Percentiles rank a stretch among this genome's conserved stretches.
Conservation (phyloP, 192 early-diverging fungal genomes). For the Pilaira anomala region DNA sequence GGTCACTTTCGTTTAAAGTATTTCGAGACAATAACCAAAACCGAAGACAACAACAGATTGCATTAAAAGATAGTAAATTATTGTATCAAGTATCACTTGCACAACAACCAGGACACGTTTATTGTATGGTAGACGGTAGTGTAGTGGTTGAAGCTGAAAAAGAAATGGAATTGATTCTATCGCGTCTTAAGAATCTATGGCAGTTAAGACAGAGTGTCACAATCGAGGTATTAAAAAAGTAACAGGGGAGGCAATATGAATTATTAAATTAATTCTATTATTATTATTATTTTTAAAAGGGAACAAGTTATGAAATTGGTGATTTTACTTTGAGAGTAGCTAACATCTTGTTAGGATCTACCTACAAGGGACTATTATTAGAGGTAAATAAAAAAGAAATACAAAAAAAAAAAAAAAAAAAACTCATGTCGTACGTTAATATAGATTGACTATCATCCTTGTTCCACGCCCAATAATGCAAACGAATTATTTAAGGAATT, state of each 20-base stretch:
- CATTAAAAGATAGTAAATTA: constrained; percentile 29
- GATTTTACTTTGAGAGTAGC: constrained; percentile 55
- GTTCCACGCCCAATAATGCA: constrained; percentile 41
- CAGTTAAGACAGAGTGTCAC: constrained; percentile 47
- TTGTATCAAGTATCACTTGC: constrained; percentile 36
- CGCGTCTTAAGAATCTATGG: constrained; percentile 51
- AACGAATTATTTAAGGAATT: constrained; percentile 47
- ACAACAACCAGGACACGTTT: constrained; percentile 36
- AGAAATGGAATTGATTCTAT: constrained; percentile 47
- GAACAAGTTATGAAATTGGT: constrained; percentile 46
- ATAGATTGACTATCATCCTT: constrained; percentile 54
- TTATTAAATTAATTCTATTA: neutral
- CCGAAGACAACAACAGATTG: neutral
- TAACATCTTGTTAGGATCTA: constrained; percentile 49
- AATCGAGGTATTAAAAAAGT: constrained; percentile 38
- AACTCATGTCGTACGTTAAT: neutral
- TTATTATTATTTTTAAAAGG: constrained; percentile 23
- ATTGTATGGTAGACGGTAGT: constrained; percentile 47
- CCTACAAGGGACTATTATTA: constrained; percentile 55
- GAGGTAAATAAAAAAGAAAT: constrained; percentile 35
- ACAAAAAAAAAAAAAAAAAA: neutral
- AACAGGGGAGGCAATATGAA: no score
- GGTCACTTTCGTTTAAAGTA: constrained; percentile 38
- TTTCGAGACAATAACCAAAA: constrained; percentile 31
- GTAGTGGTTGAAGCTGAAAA: constrained; percentile 51